Evolutionary conservation across 768 basidiomycete species (phyloP).

Genomic region (Russula sp.): DNA sequence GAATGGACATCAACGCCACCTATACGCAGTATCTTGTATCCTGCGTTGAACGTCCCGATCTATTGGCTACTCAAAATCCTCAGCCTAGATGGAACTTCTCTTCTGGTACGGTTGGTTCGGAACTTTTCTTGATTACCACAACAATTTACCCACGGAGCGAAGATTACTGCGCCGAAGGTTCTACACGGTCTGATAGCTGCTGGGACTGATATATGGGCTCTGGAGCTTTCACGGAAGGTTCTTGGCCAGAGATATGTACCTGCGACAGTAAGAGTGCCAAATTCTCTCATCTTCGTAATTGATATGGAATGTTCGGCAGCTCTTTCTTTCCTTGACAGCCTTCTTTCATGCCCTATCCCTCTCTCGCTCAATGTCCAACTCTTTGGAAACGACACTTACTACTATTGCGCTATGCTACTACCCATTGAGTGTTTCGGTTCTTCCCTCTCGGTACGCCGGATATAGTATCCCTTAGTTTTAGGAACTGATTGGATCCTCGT

Average conservation of each 20-base stretch:
- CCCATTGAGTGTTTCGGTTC: constrained; percentile 47
- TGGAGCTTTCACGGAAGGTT: constrained; percentile 48
- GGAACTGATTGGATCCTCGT: constrained; percentile 18
- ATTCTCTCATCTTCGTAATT: background rate
- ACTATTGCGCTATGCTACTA: constrained; percentile 70
- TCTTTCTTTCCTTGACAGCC: constrained; percentile 73
- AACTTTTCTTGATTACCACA: background rate
- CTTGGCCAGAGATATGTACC: constrained; percentile 52
- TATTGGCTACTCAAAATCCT: constrained; percentile 52
- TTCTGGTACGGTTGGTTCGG: constrained; percentile 48
- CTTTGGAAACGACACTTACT: constrained; percentile 81
- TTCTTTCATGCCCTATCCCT: constrained; percentile 82
- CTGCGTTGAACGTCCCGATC: too few relatives aligned
- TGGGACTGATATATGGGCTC: constrained; percentile 69
- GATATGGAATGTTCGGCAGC: constrained; percentile 34
- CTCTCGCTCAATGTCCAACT: constrained; percentile 87
- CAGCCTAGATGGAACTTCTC: too few relatives aligned
- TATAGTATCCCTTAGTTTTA: background rate
- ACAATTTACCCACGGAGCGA: background rate
- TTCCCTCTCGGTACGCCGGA: constrained; percentile 20
- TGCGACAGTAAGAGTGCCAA: constrained; percentile 49
- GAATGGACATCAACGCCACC: too few relatives aligned
- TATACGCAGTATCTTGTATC: too few relatives aligned
- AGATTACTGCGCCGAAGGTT: constrained; percentile 72
- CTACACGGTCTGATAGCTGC: constrained; percentile 74